Percentiles rank a stretch among this genome's conserved stretches.
These are phyloP conservation scores for Saprolegnia diclina DNA, from an alignment of 352 stramenopile genomes.

Conservation along the genomic window DNA sequence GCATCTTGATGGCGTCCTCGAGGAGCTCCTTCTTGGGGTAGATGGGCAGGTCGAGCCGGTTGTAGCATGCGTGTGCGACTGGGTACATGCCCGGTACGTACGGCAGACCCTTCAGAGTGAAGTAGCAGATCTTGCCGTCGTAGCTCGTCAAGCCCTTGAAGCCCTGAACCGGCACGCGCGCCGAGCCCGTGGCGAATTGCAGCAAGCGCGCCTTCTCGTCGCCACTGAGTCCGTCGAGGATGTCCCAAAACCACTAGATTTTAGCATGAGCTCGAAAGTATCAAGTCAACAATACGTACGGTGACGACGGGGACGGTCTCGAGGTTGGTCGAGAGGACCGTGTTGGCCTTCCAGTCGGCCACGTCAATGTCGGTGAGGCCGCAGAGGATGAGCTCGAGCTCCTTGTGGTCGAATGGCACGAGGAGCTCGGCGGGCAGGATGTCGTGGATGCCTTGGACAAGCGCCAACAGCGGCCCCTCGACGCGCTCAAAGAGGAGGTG, in stretches of 20 bases:
- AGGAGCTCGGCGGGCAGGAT: slow-evolving; percentile 94
- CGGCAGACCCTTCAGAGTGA: slow-evolving; percentile 61
- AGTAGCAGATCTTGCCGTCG: slow-evolving; percentile 65
- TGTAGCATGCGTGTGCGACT: slow-evolving; percentile 79
- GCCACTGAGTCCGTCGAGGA: slow-evolving; percentile 36
- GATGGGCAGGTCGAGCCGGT: slow-evolving; percentile 67
- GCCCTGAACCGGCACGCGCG: slow-evolving; percentile 50
- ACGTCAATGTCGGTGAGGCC: slow-evolving; percentile 82
- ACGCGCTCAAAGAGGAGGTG: slow-evolving; percentile 94
- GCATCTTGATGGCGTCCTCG: slow-evolving; percentile 90
- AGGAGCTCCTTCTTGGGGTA: slow-evolving; percentile 86
- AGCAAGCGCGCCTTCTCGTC: slow-evolving; percentile 43
- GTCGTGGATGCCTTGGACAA: slow-evolving; percentile 92
- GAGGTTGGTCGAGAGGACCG: slow-evolving; percentile 45
- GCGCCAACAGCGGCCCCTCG: slow-evolving; percentile 83
- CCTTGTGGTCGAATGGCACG: slow-evolving; percentile 97
- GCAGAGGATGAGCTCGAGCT: slow-evolving; percentile 87
- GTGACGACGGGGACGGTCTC: slow-evolving; percentile 41
- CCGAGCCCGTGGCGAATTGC: slow-evolving; percentile 52
- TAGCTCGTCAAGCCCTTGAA: slow-evolving; percentile 73
- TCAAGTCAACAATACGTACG: neutral
- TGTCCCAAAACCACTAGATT: slow-evolving; percentile 92
- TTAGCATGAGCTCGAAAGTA: slow-evolving; percentile 32
- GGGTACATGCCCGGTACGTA: slow-evolving; percentile 61
- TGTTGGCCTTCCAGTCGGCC: slow-evolving; percentile 80